Conservation (phyloP, 345 rosid species). For the Eucalyptus shirleyi region DNA sequence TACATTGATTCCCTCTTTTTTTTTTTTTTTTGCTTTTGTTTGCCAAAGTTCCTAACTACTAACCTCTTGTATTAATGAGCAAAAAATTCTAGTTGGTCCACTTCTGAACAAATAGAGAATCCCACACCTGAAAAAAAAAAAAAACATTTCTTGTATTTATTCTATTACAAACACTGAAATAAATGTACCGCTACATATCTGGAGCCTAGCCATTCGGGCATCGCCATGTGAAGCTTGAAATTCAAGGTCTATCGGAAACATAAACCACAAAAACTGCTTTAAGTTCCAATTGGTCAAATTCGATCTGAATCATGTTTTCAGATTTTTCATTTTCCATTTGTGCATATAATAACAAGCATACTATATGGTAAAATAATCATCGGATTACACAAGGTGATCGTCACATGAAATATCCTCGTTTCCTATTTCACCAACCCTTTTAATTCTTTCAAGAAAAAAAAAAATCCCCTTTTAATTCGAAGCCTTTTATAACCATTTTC, state of each 20-base stretch:
- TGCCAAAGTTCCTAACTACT: background rate
- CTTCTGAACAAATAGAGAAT: background rate
- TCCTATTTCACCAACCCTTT: too few species aligned
- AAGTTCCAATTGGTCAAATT: rapidly evolving
- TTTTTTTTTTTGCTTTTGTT: background rate
- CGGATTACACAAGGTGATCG: background rate
- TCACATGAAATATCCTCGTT: background rate
- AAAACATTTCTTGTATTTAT: background rate
- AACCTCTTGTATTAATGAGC: background rate
- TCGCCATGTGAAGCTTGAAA: background rate
- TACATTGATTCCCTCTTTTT: background rate
- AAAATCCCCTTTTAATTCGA: background rate
- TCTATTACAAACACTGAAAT: background rate
- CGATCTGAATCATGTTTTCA: background rate
- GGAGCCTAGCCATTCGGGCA: background rate
- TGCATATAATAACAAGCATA: background rate
- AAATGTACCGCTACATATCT: background rate
- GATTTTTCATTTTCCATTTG: background rate
- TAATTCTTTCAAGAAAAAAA: too few species aligned
- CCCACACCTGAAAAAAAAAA: background rate
- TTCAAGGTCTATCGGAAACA: background rate
- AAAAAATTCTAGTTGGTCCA: background rate
- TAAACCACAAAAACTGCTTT: background rate
- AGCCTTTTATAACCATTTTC: background rate
- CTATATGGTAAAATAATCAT: background rate